Conservation (phyloP, 176 grass and related monocot genomes). For the Typha latifolia region DNA sequence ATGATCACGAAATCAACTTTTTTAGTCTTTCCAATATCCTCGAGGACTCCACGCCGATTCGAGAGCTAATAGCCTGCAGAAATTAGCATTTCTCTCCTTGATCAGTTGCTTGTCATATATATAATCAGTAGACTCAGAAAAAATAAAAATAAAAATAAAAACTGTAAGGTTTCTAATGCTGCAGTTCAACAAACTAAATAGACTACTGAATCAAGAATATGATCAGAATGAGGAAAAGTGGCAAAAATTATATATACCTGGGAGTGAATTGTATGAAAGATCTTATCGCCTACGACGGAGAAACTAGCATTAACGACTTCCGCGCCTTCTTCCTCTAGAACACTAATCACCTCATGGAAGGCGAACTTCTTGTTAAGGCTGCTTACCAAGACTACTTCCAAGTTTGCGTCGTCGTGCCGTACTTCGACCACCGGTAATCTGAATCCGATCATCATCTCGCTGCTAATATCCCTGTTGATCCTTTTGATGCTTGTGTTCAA, state of each 20-base stretch:
- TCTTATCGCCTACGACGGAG: conserved; percentile 55
- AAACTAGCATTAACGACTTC: conserved; percentile 77
- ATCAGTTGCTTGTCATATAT: too few species aligned
- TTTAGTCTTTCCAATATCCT: conserved; percentile 41
- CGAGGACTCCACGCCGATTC: conserved; percentile 45
- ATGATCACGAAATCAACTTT: conserved; percentile 14
- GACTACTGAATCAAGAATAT: too few species aligned
- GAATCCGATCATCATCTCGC: background rate
- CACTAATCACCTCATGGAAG: conserved; percentile 66
- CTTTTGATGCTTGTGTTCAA: background rate
- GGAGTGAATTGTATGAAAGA: conserved; percentile 79
- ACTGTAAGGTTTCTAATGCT: too few species aligned
- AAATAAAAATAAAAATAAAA: too few species aligned
- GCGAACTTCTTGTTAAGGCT: conserved; percentile 25
- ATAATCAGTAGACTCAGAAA: too few species aligned
- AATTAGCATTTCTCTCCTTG: background rate
- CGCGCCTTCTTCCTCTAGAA: conserved; percentile 76
- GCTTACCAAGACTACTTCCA: conserved; percentile 74
- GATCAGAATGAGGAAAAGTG: background rate
- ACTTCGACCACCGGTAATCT: conserved; percentile 59
- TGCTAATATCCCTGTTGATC: too few species aligned
- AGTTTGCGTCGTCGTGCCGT: conserved; percentile 29
- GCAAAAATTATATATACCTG: conserved; percentile 23
- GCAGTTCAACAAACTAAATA: too few species aligned
- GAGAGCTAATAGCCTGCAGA: conserved; percentile 33